These are phyloP conservation scores for Fusarium ambrosium DNA, from an alignment of 2,329 filamentous ascomycete genomes.

Conservation along the genomic window DNA sequence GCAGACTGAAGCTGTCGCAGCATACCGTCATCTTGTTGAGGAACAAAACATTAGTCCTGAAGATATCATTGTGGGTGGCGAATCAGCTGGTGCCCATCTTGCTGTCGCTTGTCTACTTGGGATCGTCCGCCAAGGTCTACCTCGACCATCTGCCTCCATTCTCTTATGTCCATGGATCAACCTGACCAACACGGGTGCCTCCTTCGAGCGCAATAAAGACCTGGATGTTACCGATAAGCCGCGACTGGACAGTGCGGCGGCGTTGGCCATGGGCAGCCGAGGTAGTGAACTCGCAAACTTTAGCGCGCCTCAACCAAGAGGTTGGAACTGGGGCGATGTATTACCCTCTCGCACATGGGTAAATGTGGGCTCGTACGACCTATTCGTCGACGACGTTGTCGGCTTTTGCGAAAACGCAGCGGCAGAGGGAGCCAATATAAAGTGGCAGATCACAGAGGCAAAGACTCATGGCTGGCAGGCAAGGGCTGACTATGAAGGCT, in stretches of 20 bases:
- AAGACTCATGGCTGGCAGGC: slow-evolving; percentile 18
- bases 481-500: not conserved
- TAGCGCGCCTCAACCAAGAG: not conserved
- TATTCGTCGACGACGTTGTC: not conserved
- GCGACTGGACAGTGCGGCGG: not conserved
- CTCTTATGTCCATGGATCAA: slow-evolving; percentile 11
- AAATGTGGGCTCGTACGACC: not conserved
- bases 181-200: slow-evolving; percentile 1
- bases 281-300: not conserved
- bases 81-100: slow-evolving; percentile 13
- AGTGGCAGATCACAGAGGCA: slow-evolving; percentile 4
- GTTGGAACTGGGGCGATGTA: not conserved
- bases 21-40: slow-evolving; percentile 10
- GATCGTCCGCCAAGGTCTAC: not conserved
- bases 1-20: slow-evolving; percentile 7
- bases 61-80: slow-evolving; percentile 2
- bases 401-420: not conserved
- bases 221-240: slow-evolving; percentile 5
- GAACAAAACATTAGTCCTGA: not conserved
- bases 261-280: not conserved
- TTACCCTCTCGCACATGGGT: not conserved
- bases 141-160: not conserved
- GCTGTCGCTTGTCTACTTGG: slow-evolving; percentile 4
- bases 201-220: slow-evolving; percentile 15
- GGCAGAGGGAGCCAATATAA: not conserved